Evolutionary conservation across 2,329 filamentous ascomycete genomes (phyloP).

Genomic region (Aspergillus spinulosporus): DNA sequence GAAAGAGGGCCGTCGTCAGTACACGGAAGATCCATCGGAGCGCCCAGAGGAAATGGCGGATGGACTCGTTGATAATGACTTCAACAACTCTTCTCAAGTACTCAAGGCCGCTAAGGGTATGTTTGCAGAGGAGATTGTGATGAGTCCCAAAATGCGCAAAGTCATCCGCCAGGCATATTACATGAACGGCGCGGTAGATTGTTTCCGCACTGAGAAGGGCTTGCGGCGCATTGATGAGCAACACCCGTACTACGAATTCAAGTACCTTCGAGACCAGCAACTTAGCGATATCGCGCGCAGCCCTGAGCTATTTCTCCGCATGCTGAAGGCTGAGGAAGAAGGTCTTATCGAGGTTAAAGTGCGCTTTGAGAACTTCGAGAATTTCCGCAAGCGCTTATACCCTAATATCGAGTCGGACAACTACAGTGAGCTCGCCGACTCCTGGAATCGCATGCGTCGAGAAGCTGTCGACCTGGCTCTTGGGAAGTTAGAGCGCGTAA

Average conservation of each 20-base stretch:
- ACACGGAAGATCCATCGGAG: conserved; percentile 79
- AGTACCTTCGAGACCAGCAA: conserved; percentile 89
- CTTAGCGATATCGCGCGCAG: conserved; percentile 76
- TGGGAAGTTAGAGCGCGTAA: conserved; percentile 75
- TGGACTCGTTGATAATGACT: conserved; percentile 68
- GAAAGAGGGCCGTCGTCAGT: conserved; percentile 72
- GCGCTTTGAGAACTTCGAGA: conserved; percentile 70
- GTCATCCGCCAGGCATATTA: conserved; percentile 83
- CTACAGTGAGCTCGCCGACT: conserved; percentile 89
- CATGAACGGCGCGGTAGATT: conserved; percentile 78
- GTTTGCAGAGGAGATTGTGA: conserved; percentile 86
- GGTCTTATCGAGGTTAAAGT: conserved; percentile 85
- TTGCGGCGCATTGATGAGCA: conserved; percentile 90
- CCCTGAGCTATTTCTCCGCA: conserved; percentile 90
- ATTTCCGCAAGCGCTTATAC: conserved; percentile 75
- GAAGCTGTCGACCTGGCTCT: conserved; percentile 82
- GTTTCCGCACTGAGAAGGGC: conserved; percentile 89
- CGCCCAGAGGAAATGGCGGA: conserved; percentile 87
- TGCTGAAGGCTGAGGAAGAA: conserved; percentile 96
- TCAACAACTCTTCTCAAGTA: conserved; percentile 72
- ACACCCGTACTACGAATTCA: conserved; percentile 96
- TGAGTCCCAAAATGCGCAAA: conserved; percentile 85
- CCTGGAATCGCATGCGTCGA: conserved; percentile 86
- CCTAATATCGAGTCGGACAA: conserved; percentile 90
- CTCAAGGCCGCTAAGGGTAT: conserved; percentile 78